phyloP scores from a whole-genome alignment of 352 stramenopile genomes.

The Globisporangium megalacanthum region DNA sequence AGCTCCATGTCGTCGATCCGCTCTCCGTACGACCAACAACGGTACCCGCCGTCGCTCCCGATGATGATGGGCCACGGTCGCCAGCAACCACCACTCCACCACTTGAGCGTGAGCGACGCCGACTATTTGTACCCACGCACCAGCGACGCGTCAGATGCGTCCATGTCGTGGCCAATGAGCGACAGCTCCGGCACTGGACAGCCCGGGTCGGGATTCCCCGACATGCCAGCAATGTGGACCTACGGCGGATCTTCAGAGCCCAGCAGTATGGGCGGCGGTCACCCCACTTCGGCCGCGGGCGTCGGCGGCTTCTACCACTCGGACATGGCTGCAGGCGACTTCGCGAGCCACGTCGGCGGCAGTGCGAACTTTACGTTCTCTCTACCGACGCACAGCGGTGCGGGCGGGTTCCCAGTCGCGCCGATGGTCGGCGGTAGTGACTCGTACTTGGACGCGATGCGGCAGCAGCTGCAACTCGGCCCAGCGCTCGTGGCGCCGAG shows the following conservation, averaged over 20 bases:
- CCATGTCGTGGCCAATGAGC: constrained; percentile 5
- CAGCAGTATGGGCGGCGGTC: constrained; percentile 11
- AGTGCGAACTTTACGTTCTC: constrained; percentile 20
- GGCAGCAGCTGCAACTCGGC: constrained; percentile 13
- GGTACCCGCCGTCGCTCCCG: constrained; percentile 20
- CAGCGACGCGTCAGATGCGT: constrained; percentile 1
- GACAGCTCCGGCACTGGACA: constrained; percentile 1
- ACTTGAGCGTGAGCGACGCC: constrained; percentile 14
- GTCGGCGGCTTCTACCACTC: constrained; percentile 16
- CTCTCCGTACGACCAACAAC: constrained; percentile 5
- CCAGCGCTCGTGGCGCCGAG: constrained; percentile 1
- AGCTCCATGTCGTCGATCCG: constrained; percentile 5
- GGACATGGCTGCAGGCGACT: constrained; percentile 12
- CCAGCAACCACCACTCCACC: constrained; percentile 13
- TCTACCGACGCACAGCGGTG: constrained; percentile 7
- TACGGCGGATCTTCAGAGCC: constrained; percentile 22
- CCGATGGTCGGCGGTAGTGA: constrained; percentile 6
- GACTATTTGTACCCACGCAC: constrained; percentile 14
- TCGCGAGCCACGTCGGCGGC: constrained; percentile 14
- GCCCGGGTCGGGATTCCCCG: constrained; percentile 9
- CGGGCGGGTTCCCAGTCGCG: constrained; percentile 2
- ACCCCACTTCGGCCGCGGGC: constrained; percentile 4
- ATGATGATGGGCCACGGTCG: constrained; percentile 19
- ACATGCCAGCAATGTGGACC: constrained; percentile 25
- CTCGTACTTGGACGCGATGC: constrained; percentile 17